Conservation (phyloP, 306 rosid genomes). For the Glycine latifolia region DNA sequence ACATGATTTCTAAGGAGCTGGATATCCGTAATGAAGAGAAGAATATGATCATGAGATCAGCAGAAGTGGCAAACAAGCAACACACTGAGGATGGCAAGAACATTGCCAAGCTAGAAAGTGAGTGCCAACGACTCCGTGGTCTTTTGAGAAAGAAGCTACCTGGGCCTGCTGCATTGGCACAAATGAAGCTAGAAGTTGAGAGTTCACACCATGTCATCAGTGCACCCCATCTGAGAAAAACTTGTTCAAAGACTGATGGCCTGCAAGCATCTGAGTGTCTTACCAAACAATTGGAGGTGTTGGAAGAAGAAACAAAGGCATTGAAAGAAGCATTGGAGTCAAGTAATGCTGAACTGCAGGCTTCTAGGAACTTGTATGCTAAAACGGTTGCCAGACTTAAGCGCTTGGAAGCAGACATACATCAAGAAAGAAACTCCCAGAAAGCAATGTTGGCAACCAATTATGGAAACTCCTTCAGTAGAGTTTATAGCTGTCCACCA, state of each 20-base stretch:
- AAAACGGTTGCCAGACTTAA: slow-evolving; percentile 72
- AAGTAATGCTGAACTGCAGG: slow-evolving; percentile 81
- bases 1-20: slow-evolving; percentile 79
- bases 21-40: slow-evolving; percentile 97
- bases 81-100: slow-evolving; percentile 75
- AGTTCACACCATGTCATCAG: slow-evolving; percentile 66
- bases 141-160: slow-evolving; percentile 92
- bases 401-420: slow-evolving; percentile 73
- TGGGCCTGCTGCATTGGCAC: slow-evolving; percentile 94
- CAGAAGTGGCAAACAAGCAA: slow-evolving; percentile 80
- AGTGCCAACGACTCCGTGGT: slow-evolving; percentile 86
- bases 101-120: slow-evolving; percentile 82
- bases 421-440: slow-evolving; percentile 66
- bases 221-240: slow-evolving; percentile 62
- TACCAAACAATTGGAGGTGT: slow-evolving; percentile 61
- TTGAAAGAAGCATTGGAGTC: slow-evolving; percentile 89
- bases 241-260: slow-evolving; percentile 58
- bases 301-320: slow-evolving; percentile 87
- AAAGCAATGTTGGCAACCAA: slow-evolving; percentile 62
- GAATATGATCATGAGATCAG: slow-evolving; percentile 84
- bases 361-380: slow-evolving; percentile 76
- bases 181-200: slow-evolving; percentile 92
- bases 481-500: slow-evolving; percentile 68
- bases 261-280: slow-evolving; percentile 77
- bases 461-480: slow-evolving; percentile 59